Conservation (phyloP, 257 asterid species). For the Osmanthus fragrans region DNA sequence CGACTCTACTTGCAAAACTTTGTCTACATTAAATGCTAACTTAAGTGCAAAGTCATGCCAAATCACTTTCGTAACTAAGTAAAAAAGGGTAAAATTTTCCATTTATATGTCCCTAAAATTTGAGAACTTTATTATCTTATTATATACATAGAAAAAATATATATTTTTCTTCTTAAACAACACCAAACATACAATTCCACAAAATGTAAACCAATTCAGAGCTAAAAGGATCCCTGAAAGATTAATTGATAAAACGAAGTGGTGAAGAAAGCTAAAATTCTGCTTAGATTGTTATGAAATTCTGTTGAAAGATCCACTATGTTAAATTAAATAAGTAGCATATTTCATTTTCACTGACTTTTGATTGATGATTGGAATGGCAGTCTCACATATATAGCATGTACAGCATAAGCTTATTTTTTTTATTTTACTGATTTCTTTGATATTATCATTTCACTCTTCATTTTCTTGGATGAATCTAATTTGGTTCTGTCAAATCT, state of each 20-base stretch:
- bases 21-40: no score
- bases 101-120: no score
- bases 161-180: no score
- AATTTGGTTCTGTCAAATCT: not conserved
- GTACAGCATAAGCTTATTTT: not conserved
- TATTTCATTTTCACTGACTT: not conserved
- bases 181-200: no score
- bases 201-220: no score
- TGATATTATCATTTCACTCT: not conserved
- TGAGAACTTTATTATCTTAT: no score
- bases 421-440: not conserved
- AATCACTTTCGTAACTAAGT: no score
- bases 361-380: not conserved
- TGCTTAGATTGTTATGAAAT: not conserved
- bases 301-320: not conserved
- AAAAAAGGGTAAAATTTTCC: no score
- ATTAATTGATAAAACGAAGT: slow-evolving; percentile 7
- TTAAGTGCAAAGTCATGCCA: no score
- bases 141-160: no score
- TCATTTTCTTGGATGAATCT: not conserved
- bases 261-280: not conserved
- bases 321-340: not conserved
- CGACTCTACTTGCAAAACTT: no score
- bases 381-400: not conserved
- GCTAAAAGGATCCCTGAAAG: slow-evolving; percentile 4